These are phyloP conservation scores for Rhodocollybia butyracea DNA, from an alignment of 768 basidiomycete species.

Conservation along the genomic window DNA sequence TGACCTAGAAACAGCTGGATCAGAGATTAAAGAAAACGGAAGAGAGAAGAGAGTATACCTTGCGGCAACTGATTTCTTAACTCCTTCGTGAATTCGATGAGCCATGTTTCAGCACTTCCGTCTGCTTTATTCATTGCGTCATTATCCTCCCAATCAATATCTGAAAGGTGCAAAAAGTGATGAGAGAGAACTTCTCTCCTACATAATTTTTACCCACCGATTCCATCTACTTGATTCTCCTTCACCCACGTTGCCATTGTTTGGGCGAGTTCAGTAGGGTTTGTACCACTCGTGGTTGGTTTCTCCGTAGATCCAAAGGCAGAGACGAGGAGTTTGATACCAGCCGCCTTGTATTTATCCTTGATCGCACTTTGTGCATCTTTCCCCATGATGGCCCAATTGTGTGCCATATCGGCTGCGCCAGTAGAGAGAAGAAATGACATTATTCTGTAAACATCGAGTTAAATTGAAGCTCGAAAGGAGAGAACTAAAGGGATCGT, in stretches of 20 bases:
- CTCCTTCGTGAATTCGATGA: constrained; percentile 49
- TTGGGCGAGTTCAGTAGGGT: constrained; percentile 59
- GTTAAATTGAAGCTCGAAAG: neutral
- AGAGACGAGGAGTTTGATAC: constrained; percentile 59
- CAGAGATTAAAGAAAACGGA: no score
- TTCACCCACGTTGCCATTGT: constrained; percentile 61
- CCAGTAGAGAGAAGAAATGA: constrained; percentile 41
- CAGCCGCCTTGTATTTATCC: constrained; percentile 47
- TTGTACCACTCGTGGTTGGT: constrained; percentile 45
- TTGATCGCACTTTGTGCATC: constrained; percentile 36
- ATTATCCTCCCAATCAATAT: constrained; percentile 45
- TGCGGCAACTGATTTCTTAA: constrained; percentile 46
- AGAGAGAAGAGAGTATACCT: no score
- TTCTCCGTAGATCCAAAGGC: constrained; percentile 44
- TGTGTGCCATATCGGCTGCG: constrained; percentile 29
- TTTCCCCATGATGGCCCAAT: constrained; percentile 22
- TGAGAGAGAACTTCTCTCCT: no score
- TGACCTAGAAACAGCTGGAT: no score
- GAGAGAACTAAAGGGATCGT: neutral
- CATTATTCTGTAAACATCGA: constrained; percentile 20
- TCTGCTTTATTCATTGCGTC: constrained; percentile 51
- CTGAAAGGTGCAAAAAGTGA: neutral
- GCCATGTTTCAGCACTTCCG: constrained; percentile 55
- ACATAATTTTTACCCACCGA: no score
- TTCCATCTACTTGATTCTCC: constrained; percentile 65